These are phyloP conservation scores for Rubia tinctorum DNA, from an alignment of 305 asterid species.

Conservation along the genomic window DNA sequence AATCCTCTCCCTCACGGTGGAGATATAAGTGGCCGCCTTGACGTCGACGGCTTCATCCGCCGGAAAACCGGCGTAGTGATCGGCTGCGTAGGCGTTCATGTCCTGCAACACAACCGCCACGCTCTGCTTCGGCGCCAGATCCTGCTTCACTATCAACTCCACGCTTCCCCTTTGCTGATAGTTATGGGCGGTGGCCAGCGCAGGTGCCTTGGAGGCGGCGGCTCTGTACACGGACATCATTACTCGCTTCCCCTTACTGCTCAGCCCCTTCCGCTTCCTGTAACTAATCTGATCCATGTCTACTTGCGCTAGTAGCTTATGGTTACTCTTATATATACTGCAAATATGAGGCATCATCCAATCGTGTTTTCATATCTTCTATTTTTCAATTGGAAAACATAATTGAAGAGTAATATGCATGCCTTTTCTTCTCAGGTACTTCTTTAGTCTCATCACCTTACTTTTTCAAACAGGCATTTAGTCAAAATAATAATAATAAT, in stretches of 20 bases:
- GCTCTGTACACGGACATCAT: conserved; percentile 43
- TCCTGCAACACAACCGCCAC: conserved; percentile 34
- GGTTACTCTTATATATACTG: too few species aligned
- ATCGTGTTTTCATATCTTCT: too few species aligned
- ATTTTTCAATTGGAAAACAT: too few species aligned
- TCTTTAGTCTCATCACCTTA: too few species aligned
- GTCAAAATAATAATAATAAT: too few species aligned
- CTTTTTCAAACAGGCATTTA: too few species aligned
- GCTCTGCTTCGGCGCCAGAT: conserved; percentile 40
- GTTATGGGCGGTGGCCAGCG: background rate
- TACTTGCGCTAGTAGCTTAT: too few species aligned
- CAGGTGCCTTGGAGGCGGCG: conserved; percentile 11
- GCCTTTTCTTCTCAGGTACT: too few species aligned
- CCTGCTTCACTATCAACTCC: conserved; percentile 47
- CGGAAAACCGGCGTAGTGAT: conserved; percentile 13
- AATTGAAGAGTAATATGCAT: too few species aligned
- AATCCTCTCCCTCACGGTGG: conserved; percentile 58
- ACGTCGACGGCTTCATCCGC: conserved; percentile 50
- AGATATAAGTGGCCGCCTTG: conserved; percentile 51
- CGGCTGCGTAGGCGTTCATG: conserved; percentile 4
- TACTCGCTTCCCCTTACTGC: conserved; percentile 40
- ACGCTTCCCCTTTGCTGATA: too few species aligned
- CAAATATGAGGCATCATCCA: too few species aligned
- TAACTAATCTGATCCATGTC: conserved; percentile 46
- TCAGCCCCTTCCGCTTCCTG: conserved; percentile 43